These are phyloP conservation scores for Pythium biforme DNA, from an alignment of 352 stramenopile genomes.

Conservation along the genomic window DNA sequence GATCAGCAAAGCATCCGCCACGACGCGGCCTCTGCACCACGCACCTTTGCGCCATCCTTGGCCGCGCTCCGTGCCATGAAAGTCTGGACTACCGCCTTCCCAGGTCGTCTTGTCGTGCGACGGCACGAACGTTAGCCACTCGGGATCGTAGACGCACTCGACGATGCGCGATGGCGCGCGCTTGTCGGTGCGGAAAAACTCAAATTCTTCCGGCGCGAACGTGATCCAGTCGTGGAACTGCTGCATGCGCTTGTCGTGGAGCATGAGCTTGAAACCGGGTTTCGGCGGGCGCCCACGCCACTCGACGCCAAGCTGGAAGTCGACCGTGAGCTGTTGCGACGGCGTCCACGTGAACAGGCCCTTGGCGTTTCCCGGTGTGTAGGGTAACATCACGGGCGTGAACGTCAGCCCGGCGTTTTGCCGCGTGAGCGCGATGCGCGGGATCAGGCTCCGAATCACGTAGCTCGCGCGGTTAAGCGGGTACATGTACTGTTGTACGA, in stretches of 20 bases:
- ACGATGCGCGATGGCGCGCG: slow-evolving; percentile 81
- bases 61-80: slow-evolving; percentile 58
- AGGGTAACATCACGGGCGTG: slow-evolving; percentile 73
- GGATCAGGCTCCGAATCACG: slow-evolving; percentile 75
- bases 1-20: not conserved
- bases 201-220: slow-evolving; percentile 75
- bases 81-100: slow-evolving; percentile 64
- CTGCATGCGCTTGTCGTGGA: slow-evolving; percentile 83
- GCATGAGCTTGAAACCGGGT: slow-evolving; percentile 80
- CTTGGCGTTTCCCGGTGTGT: slow-evolving; percentile 77
- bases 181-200: slow-evolving; percentile 77
- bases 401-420: slow-evolving; percentile 79
- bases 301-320: slow-evolving; percentile 82
- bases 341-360: slow-evolving; percentile 76
- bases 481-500: slow-evolving; percentile 86
- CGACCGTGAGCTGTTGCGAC: slow-evolving; percentile 46
- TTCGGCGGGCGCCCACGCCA: slow-evolving; percentile 76
- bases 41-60: slow-evolving; percentile 82
- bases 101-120: slow-evolving; percentile 83
- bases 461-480: slow-evolving; percentile 71
- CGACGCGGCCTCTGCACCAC: not conserved
- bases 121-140: slow-evolving; percentile 82
- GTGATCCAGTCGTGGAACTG: slow-evolving; percentile 89
- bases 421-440: slow-evolving; percentile 68
- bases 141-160: slow-evolving; percentile 78